Base-by-base conservation (phyloP, 2,329 filamentous ascomycete genomes). In the Hirsutella thompsonii region DNA sequence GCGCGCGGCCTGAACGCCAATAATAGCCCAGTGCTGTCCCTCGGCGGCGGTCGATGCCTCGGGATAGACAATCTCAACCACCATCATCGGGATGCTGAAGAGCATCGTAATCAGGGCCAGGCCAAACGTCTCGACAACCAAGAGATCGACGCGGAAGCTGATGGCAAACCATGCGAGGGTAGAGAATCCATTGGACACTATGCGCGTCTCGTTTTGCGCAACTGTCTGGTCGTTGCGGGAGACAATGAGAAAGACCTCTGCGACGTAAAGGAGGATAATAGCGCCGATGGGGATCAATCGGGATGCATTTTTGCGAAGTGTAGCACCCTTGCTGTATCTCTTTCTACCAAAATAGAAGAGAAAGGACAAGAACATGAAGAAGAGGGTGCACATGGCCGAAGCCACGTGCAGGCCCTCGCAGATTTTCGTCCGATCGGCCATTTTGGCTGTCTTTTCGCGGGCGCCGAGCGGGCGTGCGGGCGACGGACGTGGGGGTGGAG, bases 291-390 rank as follows among this genome's bases (percentile, higher is more conserved):
- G 13, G 10, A 23, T 4, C 4, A 28, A 8, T 8, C 41, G 37
- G 18, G 36, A 26, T 4, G 8, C 11, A 18, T 14, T 30, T 18
- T 39, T 43, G n/a, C 33, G 32, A 32, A 43, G 11, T 5, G 32
- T 13, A 21, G 41, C 34, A 5, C 14, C 6, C 13, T 13, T 16
- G 18, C 18, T 13, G 33, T 32, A 20, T 3, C 14, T 36, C 11
- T 39, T 43, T 6, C 32, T 21, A 23, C 38, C 38, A 18, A 36
- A 37, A 23, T 43, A 30, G 18, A 32, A 4, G 19, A 43, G 37
- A n/a, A 43, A 43, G 23, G 33, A 37, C 19, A 36, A 10, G 26
- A 43, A 39, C 32, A 43, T n/a, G 41, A 43, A 37, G 41, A 43
- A 37, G 37, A 43, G 37, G 23, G 23, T 21, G 11, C 23, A 10